These are phyloP conservation scores for Drechslera avenae DNA, from an alignment of 2,329 filamentous ascomycete genomes.

Conservation along the genomic window DNA sequence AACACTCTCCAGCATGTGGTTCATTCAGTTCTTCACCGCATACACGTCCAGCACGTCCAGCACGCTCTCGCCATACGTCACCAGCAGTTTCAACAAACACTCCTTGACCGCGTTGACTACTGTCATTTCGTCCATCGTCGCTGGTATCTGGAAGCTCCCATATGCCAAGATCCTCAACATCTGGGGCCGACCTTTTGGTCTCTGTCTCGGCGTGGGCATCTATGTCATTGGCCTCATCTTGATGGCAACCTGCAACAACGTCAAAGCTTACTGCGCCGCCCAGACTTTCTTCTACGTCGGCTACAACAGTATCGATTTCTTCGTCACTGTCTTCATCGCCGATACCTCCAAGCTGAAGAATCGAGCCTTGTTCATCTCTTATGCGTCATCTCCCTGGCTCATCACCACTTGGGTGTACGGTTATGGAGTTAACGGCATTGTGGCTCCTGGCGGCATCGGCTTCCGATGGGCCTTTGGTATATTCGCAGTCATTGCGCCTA, in stretches of 20 bases:
- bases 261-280: constrained; percentile 67
- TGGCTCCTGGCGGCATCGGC: constrained; percentile 54
- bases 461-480: constrained; percentile 72
- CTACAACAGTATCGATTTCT: constrained; percentile 63
- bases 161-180: constrained; percentile 53
- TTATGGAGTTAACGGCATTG: constrained; percentile 42
- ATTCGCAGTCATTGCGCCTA: constrained; percentile 68
- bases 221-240: constrained; percentile 60
- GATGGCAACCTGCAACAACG: constrained; percentile 68
- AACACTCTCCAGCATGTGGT: constrained; percentile 35
- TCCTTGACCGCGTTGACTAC: constrained; percentile 47
- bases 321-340: constrained; percentile 68
- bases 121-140: constrained; percentile 47
- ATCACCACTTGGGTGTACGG: constrained; percentile 41
- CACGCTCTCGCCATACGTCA: constrained; percentile 51
- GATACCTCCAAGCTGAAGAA: constrained; percentile 70
- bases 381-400: constrained; percentile 39
- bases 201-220: constrained; percentile 41
- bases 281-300: constrained; percentile 72
- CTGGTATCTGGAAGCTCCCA: constrained; percentile 49
- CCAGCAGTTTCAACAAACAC: constrained; percentile 44
- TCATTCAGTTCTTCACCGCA: constrained; percentile 56
- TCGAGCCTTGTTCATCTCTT: constrained; percentile 64
- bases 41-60: constrained; percentile 51
- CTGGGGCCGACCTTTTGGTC: constrained; percentile 49